Conservation (phyloP, 352 stramenopile species). For the Phytopythium mirpurense region DNA sequence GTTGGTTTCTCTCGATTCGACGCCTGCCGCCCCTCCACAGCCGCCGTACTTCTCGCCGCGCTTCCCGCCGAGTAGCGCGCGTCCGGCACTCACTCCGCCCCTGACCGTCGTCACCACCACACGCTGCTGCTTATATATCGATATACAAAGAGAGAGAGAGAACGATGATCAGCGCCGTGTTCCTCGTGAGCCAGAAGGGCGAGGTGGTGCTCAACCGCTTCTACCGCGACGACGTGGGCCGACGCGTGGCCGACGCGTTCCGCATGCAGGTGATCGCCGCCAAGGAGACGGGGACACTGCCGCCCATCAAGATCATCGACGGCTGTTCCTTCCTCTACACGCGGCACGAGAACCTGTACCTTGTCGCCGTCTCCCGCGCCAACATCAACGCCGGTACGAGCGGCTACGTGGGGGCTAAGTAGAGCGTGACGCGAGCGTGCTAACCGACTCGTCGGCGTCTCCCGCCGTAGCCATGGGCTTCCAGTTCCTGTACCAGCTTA, state of each 20-base stretch:
- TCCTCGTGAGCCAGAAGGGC: slow-evolving; percentile 98
- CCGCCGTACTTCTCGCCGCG: too few species aligned
- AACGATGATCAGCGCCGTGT: too few species aligned
- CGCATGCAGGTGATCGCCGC: slow-evolving; percentile 92
- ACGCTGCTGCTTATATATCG: too few species aligned
- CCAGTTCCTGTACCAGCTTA: too few species aligned
- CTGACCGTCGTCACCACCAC: too few species aligned
- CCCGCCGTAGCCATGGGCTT: not conserved
- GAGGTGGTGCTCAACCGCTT: slow-evolving; percentile 99
- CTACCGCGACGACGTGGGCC: slow-evolving; percentile 98
- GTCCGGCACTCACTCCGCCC: too few species aligned
- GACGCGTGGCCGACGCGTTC: slow-evolving; percentile 88
- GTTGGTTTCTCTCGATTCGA: too few species aligned
- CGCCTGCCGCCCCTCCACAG: too few species aligned
- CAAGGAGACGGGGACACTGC: slow-evolving; percentile 92
- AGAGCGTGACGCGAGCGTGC: too few species aligned
- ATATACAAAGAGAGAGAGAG: too few species aligned
- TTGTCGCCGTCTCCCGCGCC: slow-evolving; percentile 97
- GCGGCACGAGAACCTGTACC: slow-evolving; percentile 98
- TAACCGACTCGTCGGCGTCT: slow-evolving; percentile 81
- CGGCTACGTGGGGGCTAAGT: too few species aligned
- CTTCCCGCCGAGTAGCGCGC: too few species aligned
- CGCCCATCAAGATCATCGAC: slow-evolving; percentile 92
- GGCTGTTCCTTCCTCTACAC: slow-evolving; percentile 92
- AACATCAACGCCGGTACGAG: slow-evolving; percentile 99